Percentiles rank a stretch among this genome's conserved stretches.
phyloP scores from a whole-genome alignment of 768 basidiomycete species.

The Crassisporium funariophilum region DNA sequence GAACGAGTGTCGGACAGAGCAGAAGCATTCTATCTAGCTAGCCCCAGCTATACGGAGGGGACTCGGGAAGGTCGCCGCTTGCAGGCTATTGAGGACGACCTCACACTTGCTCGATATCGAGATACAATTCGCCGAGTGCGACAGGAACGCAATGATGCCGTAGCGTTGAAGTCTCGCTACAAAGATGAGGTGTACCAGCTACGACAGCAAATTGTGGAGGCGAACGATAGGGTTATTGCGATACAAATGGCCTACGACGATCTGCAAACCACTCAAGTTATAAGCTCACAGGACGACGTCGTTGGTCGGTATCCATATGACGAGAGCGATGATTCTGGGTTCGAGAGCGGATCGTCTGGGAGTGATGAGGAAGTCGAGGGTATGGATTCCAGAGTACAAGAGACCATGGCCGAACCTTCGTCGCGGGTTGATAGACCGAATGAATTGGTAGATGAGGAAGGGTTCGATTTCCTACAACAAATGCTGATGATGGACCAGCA shows the following conservation, averaged over 20 bases:
- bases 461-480: constrained; percentile 4
- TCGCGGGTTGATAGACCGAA: too few species aligned
- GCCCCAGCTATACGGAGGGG: not conserved
- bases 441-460: constrained; percentile 7
- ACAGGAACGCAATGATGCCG: constrained; percentile 23
- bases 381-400: too few species aligned
- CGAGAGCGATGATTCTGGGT: too few species aligned
- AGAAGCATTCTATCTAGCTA: too few species aligned
- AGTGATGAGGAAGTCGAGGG: too few species aligned
- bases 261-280: too few species aligned
- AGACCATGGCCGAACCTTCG: too few species aligned
- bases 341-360: too few species aligned
- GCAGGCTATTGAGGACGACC: constrained; percentile 7
- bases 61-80: constrained; percentile 11
- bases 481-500: constrained; percentile 3
- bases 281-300: too few species aligned
- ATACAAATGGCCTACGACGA: constrained; percentile 25
- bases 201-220: constrained; percentile 17
- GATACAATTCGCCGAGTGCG: constrained; percentile 17
- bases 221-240: constrained; percentile 24
- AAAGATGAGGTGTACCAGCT: constrained; percentile 15
- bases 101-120: not conserved
- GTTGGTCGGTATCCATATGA: too few species aligned
- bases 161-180: constrained; percentile 6
- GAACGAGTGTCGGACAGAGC: too few species aligned